phyloP scores from a whole-genome alignment of 768 basidiomycete genomes.

The Tephrocybe sp. region DNA sequence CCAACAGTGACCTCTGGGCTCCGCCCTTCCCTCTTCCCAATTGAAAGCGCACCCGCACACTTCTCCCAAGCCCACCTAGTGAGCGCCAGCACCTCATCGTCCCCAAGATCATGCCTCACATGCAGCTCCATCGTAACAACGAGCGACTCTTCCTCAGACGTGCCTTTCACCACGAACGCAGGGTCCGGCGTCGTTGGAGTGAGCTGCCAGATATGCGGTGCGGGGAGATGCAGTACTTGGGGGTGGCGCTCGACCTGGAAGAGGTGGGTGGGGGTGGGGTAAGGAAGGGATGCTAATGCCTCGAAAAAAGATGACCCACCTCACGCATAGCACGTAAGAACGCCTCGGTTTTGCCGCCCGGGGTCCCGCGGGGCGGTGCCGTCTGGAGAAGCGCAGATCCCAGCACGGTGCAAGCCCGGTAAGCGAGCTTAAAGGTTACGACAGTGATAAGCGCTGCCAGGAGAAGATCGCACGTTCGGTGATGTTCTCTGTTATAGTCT shows the following conservation, averaged over 20 bases:
- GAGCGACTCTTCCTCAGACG: constrained; percentile 32
- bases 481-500: constrained; percentile 41
- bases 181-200: constrained; percentile 42
- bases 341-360: constrained; percentile 73
- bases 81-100: constrained; percentile 69
- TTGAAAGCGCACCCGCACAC: constrained; percentile 53
- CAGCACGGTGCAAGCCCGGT: constrained; percentile 79
- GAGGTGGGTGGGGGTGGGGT: neutral
- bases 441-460: constrained; percentile 76
- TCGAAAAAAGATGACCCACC: constrained; percentile 38
- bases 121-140: constrained; percentile 83
- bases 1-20: constrained; percentile 76
- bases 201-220: constrained; percentile 90
- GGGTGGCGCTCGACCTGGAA: constrained; percentile 82
- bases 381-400: constrained; percentile 91
- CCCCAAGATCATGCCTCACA: constrained; percentile 63
- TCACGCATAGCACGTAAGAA: constrained; percentile 83
- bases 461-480: constrained; percentile 79
- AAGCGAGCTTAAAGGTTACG: constrained; percentile 81
- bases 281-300: neutral
- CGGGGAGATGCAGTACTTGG: constrained; percentile 77
- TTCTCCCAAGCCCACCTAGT: constrained; percentile 79
- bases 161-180: neutral
- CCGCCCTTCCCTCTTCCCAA: constrained; percentile 41
- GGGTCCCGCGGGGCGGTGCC: constrained; percentile 62